Conservation (phyloP, 352 stramenopile genomes). For the Chrysophaeum taylorii region DNA sequence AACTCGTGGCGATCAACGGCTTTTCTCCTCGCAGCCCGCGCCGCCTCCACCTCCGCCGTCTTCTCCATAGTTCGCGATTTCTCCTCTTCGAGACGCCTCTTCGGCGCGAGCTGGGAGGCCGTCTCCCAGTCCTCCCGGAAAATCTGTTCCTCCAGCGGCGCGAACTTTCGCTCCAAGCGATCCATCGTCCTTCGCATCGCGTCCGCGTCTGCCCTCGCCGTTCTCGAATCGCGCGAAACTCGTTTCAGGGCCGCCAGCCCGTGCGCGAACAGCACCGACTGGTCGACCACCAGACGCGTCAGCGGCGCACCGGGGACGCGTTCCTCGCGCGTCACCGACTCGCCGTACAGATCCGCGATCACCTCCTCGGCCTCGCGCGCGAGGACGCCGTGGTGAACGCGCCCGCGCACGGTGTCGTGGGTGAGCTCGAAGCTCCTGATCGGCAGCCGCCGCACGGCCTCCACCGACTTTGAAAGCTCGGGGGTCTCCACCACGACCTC, state of each 20-base stretch:
- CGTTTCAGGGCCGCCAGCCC: not conserved
- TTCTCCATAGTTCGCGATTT: no score
- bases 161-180: no score
- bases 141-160: not conserved
- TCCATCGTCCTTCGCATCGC: not conserved
- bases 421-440: not conserved
- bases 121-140: not conserved
- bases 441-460: no score
- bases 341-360: not conserved
- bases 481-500: no score
- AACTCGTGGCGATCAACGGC: no score
- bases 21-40: no score
- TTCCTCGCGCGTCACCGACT: not conserved
- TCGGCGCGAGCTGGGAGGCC: not conserved
- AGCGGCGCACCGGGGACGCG: not conserved
- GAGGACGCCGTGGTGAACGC: constrained; percentile 5
- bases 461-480: no score
- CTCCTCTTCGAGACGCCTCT: not conserved
- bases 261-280: not conserved
- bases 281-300: not conserved
- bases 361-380: not conserved
- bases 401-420: not conserved
- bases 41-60: no score
- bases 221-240: no score
- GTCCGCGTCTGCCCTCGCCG: not conserved